Conservation (phyloP, 116 monocot species). For the Posidonia oceanica region DNA sequence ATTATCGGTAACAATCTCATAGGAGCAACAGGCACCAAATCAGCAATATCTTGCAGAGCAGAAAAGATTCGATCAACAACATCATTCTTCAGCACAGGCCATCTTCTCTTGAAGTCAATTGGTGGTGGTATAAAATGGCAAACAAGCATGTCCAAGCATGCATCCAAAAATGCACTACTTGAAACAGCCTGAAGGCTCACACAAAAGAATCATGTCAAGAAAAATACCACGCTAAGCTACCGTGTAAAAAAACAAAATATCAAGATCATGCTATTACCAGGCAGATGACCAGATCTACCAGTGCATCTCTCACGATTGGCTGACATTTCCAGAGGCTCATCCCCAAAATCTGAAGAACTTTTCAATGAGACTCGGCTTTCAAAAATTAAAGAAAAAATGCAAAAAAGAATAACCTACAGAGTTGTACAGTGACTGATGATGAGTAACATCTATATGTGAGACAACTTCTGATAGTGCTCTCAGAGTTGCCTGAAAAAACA, state of each 20-base stretch:
- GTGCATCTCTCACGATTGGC: constrained; percentile 39
- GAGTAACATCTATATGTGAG: constrained; percentile 39
- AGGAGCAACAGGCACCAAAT: constrained; percentile 68
- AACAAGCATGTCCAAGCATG: constrained; percentile 83
- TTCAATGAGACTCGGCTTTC: not conserved
- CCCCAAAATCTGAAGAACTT: constrained; percentile 39
- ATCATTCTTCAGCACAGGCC: constrained; percentile 39
- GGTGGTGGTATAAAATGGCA: constrained; percentile 52
- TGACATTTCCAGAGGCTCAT: constrained; percentile 66
- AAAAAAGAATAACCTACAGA: constrained; percentile 42
- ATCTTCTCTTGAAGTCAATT: constrained; percentile 14
- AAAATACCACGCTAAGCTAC: not conserved
- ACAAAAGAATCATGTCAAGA: constrained; percentile 2
- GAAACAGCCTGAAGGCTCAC: constrained; percentile 50
- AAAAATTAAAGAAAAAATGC: not conserved
- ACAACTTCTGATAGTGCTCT: constrained; percentile 59
- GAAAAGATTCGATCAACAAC: constrained; percentile 44
- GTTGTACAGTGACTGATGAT: constrained; percentile 43
- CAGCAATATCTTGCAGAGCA: constrained; percentile 44
- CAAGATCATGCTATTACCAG: constrained; percentile 36
- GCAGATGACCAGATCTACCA: constrained; percentile 54
- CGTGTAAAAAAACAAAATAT: not conserved
- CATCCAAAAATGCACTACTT: constrained; percentile 60
- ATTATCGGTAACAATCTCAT: constrained; percentile 54
- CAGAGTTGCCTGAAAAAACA: constrained; percentile 38